These are phyloP conservation scores for Boletus bicolor DNA, from an alignment of 768 basidiomycete genomes.

Conservation along the genomic window DNA sequence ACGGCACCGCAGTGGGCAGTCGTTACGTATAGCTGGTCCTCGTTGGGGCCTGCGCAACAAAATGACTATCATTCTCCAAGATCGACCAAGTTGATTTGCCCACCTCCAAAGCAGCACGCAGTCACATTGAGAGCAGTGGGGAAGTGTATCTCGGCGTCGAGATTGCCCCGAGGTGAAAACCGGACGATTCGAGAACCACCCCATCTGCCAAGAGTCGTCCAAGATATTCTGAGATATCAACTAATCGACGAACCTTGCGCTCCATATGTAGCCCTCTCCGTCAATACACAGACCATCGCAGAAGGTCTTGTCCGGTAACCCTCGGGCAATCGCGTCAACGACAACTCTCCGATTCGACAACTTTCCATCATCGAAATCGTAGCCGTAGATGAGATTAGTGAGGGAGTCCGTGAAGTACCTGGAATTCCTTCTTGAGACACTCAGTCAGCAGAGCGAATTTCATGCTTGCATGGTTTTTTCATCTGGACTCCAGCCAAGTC, in stretches of 20 bases:
- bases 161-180: slow-evolving; percentile 49
- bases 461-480: slow-evolving; percentile 20
- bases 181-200: slow-evolving; percentile 58
- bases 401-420: slow-evolving; percentile 73
- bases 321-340: slow-evolving; percentile 54
- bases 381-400: slow-evolving; percentile 63
- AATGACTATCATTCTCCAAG: not conserved
- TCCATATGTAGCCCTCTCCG: slow-evolving; percentile 61
- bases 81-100: slow-evolving; percentile 5
- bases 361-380: slow-evolving; percentile 48
- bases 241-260: slow-evolving; percentile 44
- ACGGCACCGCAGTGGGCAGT: slow-evolving; percentile 55
- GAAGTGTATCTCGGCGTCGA: slow-evolving; percentile 56
- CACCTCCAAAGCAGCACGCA: slow-evolving; percentile 61
- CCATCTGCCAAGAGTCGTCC: slow-evolving; percentile 43
- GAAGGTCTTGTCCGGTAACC: slow-evolving; percentile 47
- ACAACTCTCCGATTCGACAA: slow-evolving; percentile 55
- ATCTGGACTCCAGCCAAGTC: slow-evolving; percentile 23
- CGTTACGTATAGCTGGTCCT: slow-evolving; percentile 60
- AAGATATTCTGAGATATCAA: not conserved
- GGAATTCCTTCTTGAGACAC: slow-evolving; percentile 8
- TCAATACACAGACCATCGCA: slow-evolving; percentile 70
- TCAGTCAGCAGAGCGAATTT: slow-evolving; percentile 2
- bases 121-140: slow-evolving; percentile 64
- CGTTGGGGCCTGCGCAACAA: slow-evolving; percentile 44